Evolutionary conservation across 139 green algal genomes (phyloP), one percentile per base, ranked within the genome.

Genomic region (Parachlorella kessleri): DNA sequence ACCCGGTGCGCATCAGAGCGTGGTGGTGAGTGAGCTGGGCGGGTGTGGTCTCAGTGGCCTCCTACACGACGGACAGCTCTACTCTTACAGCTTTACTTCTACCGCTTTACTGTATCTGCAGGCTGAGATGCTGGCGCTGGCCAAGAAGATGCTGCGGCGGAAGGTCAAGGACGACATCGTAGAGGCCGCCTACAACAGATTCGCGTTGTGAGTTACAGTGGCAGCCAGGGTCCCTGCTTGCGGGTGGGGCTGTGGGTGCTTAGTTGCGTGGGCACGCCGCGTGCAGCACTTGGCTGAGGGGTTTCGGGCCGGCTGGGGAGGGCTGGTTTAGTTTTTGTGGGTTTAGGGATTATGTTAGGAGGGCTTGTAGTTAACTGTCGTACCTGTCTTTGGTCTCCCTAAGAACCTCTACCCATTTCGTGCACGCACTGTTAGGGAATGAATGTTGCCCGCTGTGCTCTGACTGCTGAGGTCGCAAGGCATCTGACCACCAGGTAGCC

Each of bases 121-220:
- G 67, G 88, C 88, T 6, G 90, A 96, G 86, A 86, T 98, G 66
- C 87, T 94, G 41, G 95, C 95, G 7, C 78, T 98, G 64, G 94
- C 93, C 10, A 93, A 92, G 85, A 90, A 91, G 80, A 96, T 97
- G 89, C 85, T 97, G 71, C 81, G 86, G 64, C 82, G 83, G 9
- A 86, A 93, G 30, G 91, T 90, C 68, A 92, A 92, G 70, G 70
- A 97, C 68, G 92, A 88, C 59, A 94, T 99, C 28, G 73, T 99
- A 54, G 96, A 99, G 54, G 92, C 89, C 0, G 95, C 94, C 8
- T 99, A 99, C 93, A 98, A 98, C 89, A 85, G 92, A 24, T 91
- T 94, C 81, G 87, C 88, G 28, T 96, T 96, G 73, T 84, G 79
- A 77, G 73, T 67, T 14, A 18, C 26, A 33, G 18, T 14, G 63